Base-by-base conservation (phyloP, 257 asterid species). In the Rhazya stricta region DNA sequence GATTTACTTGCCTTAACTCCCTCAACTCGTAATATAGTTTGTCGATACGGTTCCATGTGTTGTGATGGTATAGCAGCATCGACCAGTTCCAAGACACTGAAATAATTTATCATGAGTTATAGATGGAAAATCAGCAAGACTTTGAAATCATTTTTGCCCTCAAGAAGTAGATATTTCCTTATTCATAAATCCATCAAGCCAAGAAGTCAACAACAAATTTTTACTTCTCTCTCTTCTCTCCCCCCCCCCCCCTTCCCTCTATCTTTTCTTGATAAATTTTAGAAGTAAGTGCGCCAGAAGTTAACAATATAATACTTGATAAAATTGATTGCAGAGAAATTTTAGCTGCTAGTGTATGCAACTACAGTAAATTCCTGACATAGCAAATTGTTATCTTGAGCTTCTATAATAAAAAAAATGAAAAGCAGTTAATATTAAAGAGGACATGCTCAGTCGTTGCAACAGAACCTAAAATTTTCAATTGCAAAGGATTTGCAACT, bases 1-100 rank as follows among this genome's bases (percentile, higher is more conserved):
- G 68, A 76, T 65, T 61, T 51, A 81, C 93, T 82, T 88, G 84
- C 98, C 96, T 92, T 89, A 74, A 94, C 99, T 77, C 99, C 98
- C 75, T 95, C 96, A 70, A 89, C 96, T 69, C 82, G 91, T 62
- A 92, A 84, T 76, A 92, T 91, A 32, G 96, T 88, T 77, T n/a
- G 83, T 75, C 81, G 89, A 75, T 88, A 92, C 69, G 94, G 97
- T 79, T 89, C 96, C 78, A 95, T 80, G 41, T 76, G 77, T 78
- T 89, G 85, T 15, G 91, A 78, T 21, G 93, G 96, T 79, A 95
- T 82, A 77, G 99, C 98, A 86, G 99, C 99, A 86, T 95, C 99
- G 76, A 95, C 99, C 90, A 95, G 77, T 84, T 95, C 99, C 93
- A 95, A 77, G 84, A 91, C 77, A 77, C 99, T 94, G 73, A 72